Percentiles rank a stretch among this genome's conserved stretches.
Conservation (phyloP, 2,329 filamentous ascomycete species). For the Ophiostoma himal-ulmi region DNA sequence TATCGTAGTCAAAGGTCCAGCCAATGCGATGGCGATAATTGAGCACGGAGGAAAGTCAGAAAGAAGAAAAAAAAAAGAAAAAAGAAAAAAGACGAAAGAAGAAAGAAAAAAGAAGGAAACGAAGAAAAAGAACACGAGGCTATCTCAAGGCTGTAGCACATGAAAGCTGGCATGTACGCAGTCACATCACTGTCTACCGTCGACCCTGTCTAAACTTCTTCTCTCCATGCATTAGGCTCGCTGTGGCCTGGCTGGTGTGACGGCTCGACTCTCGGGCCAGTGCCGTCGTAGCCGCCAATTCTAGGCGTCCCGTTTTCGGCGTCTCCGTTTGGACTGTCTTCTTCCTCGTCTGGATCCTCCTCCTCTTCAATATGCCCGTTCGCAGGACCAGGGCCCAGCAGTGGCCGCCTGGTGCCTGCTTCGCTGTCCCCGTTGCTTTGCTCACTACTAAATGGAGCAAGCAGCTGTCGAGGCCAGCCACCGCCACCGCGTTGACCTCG, state of each 20-base stretch:
- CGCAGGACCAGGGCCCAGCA: not conserved
- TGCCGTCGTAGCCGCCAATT: not conserved
- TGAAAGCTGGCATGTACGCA: not conserved
- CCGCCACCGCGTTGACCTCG: not conserved
- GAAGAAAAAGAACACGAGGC: not conserved
- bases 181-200: not conserved
- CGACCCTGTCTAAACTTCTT: not conserved
- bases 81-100: not conserved
- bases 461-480: slow-evolving; percentile 9
- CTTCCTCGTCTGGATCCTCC: not conserved
- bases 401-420: not conserved
- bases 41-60: not conserved
- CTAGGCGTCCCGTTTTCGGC: not conserved
- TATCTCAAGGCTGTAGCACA: not conserved
- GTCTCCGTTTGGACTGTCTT: not conserved
- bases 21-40: not conserved
- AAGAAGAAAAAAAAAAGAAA: not conserved
- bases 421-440: not conserved
- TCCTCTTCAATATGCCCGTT: not conserved
- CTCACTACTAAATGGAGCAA: not conserved
- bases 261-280: slow-evolving; percentile 8
- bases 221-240: slow-evolving; percentile 12
- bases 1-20: not conserved
- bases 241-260: slow-evolving; percentile 1
- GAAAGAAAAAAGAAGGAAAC: not conserved